phyloP scores from a whole-genome alignment of 495 filamentous ascomycete species.

The Echria macrotheca region DNA sequence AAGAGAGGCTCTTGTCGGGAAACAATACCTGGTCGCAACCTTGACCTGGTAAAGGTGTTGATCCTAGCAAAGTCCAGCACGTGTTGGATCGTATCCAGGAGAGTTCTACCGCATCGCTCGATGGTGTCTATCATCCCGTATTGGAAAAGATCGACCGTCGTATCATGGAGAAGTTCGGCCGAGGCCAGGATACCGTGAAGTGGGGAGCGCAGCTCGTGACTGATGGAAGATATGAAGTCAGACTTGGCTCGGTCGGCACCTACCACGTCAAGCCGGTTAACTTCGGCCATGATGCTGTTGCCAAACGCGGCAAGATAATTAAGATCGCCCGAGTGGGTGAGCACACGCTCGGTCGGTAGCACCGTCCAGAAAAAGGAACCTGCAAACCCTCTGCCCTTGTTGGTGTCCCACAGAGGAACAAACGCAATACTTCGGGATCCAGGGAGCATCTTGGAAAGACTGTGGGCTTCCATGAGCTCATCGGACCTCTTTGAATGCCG shows the following conservation, averaged over 20 bases:
- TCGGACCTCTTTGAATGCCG: constrained; percentile 3
- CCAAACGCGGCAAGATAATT: constrained; percentile 47
- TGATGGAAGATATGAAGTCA: constrained; percentile 65
- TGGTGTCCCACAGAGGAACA: constrained; percentile 61
- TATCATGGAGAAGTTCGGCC: constrained; percentile 64
- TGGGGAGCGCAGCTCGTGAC: constrained; percentile 74
- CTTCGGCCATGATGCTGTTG: constrained; percentile 53
- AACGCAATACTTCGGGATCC: constrained; percentile 50
- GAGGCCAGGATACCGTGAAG: constrained; percentile 68
- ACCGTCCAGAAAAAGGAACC: constrained; percentile 62
- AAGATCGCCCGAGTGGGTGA: constrained; percentile 42
- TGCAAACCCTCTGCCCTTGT: constrained; percentile 59
- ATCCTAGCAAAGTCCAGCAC: constrained; percentile 69
- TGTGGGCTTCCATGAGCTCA: constrained; percentile 10
- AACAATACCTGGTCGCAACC: constrained; percentile 8
- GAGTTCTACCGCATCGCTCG: constrained; percentile 63
- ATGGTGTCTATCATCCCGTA: constrained; percentile 61
- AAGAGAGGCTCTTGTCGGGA: neutral
- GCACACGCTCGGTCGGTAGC: constrained; percentile 37
- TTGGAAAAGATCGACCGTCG: constrained; percentile 48
- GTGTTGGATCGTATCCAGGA: constrained; percentile 76
- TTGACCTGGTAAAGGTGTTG: constrained; percentile 37
- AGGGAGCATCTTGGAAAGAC: constrained; percentile 33
- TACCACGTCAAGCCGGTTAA: constrained; percentile 40
- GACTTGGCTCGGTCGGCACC: constrained; percentile 50